These are phyloP conservation scores for Russula ochroleuca DNA, from an alignment of 768 basidiomycete genomes.

Conservation along the genomic window DNA sequence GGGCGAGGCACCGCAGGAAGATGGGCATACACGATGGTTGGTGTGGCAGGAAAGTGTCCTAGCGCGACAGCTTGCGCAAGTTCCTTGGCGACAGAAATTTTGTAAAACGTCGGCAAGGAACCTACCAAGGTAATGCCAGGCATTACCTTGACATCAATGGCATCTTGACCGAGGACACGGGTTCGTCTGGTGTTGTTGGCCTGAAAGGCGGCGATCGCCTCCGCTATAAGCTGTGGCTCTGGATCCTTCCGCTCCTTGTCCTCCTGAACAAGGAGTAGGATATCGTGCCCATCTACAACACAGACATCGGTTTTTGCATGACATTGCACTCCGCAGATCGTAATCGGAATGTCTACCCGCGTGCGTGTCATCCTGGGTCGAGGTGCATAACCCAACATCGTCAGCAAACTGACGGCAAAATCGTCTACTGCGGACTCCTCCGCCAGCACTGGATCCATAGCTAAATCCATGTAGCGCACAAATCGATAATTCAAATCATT, in stretches of 20 bases:
- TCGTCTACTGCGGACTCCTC: slow-evolving; percentile 12
- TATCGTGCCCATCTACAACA: background rate
- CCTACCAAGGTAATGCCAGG: background rate
- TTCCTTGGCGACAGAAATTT: background rate
- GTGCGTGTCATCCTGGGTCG: background rate
- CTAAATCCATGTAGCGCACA: slow-evolving; percentile 3
- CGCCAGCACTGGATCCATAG: background rate
- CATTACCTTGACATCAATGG: background rate
- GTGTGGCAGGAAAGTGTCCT: background rate
- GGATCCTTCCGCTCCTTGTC: background rate
- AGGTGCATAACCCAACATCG: background rate
- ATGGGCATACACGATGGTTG: background rate
- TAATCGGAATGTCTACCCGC: background rate
- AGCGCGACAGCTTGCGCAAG: background rate
- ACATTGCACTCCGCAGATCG: background rate
- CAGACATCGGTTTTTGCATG: background rate
- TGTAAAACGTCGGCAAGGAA: background rate
- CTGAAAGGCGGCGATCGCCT: background rate
- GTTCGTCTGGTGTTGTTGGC: background rate
- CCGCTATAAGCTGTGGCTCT: background rate
- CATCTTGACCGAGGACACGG: background rate
- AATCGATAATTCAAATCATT: background rate
- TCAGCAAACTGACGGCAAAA: slow-evolving; percentile 9
- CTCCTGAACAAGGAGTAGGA: background rate
- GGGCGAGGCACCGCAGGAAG: background rate